Evolutionary conservation across 306 rosid species (phyloP), one percentile per base, ranked within the genome.

Genomic region (Trifolium fragiferum): DNA sequence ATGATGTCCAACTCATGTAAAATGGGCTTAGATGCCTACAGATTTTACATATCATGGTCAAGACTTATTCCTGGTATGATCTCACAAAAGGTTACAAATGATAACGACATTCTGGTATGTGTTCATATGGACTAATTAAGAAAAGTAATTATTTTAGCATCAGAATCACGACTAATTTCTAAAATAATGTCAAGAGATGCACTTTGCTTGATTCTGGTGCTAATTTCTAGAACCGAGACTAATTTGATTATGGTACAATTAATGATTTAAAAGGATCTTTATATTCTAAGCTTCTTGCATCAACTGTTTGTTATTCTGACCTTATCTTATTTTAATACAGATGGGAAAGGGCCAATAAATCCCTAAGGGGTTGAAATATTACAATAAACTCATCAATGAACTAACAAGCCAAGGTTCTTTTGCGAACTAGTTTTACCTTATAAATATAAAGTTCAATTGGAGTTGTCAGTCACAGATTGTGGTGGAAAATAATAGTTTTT

Each of bases 321-420:
- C 51, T 72, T 68, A 35, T 73, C 10, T 14, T 3, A 6, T 72
- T 43, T 49, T 16, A 66, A 70, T 32, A 23, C 71, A 90, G 98
- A 84, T 75, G 93, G 96, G 60, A 87, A 71, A 79, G 93, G 97
- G 68, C 80, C 81, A 35, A 23, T 87, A 53, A 93, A 90, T 66
- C 88, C 88, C 88, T 21, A 85, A 90, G 74, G 98, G 97, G 54
- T 32, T 89, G 64, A 72, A 84, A 19, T 87, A 78, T 64, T 89
- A 87, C 84, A 87, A 86, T 82, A 89, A 86, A 83, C 83, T 93
- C 40, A 87, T 89, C 80, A 80, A 89, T 70, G 87, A 90, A 62
- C 74, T 89, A 0, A 79, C 70, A 64, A 75, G 78, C 75, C 76
- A 90, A 13, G 93, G 90, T 90, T 68, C 33, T 50, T 61, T 8